Percentiles rank a stretch among this genome's conserved stretches.
Conservation (phyloP, 441 rosid species). For the Arabidopsis hybrid region DNA sequence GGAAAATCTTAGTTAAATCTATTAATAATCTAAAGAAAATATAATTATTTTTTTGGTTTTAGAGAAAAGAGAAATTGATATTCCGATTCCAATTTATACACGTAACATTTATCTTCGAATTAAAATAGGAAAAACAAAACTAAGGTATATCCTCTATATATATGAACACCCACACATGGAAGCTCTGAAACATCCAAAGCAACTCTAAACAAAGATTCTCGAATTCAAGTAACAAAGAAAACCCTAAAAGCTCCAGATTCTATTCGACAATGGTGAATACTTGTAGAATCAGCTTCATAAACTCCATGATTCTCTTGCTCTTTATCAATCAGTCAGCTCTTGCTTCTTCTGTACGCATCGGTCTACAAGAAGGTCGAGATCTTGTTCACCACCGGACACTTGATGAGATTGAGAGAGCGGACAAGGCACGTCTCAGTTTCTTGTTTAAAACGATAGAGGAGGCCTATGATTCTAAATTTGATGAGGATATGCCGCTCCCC, state of each 20-base stretch:
- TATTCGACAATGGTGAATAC: background rate
- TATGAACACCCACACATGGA: background rate
- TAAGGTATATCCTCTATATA: background rate
- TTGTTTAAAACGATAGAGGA: conserved; percentile 3
- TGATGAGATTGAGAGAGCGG: background rate
- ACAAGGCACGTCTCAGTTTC: conserved; percentile 11
- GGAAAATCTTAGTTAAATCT: too few species aligned
- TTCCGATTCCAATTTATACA: too few species aligned
- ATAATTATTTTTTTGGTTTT: too few species aligned
- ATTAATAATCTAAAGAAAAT: too few species aligned
- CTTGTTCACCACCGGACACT: background rate
- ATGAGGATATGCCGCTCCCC: background rate
- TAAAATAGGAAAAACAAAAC: too few species aligned
- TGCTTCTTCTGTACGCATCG: conserved; percentile 17
- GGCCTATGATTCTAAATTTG: background rate
- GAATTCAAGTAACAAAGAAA: too few species aligned
- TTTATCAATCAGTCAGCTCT: background rate
- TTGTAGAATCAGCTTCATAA: conserved; percentile 1
- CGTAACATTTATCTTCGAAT: too few species aligned
- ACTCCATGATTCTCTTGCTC: conserved; percentile 14
- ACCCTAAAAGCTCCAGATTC: background rate
- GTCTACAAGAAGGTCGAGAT: conserved; percentile 5
- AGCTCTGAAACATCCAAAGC: background rate
- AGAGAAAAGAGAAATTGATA: too few species aligned
- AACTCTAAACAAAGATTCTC: background rate